Base-by-base conservation (phyloP, 805 yeast genomes). In the Saturnispora bothae region DNA sequence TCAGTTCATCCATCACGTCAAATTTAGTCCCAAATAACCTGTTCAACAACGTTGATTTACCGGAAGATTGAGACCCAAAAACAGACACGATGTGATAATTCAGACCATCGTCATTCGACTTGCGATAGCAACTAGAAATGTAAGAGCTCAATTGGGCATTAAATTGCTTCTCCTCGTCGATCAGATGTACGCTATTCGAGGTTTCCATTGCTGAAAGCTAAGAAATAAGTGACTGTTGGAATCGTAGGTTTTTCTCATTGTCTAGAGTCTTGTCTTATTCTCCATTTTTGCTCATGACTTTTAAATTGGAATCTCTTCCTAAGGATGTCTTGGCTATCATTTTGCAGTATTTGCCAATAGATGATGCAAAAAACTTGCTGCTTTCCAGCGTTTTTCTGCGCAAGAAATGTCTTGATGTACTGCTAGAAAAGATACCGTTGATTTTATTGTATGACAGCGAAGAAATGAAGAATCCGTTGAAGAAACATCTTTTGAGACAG, bases 21-120 rank as follows among this genome's bases (percentile, higher is more conserved):
- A 92, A 92, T 31, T 69, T 61, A 8, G 97, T 92, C 45, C 81
- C 81, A 63, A 92, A 92, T 41, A 92, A 61, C 31, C 76, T 73
- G 61, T 92, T 92, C 50, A 92, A 68, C 42, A 92, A 67, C 1
- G 98, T 92, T 2, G 96, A 85, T 60, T 92, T 92, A 38, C 98
- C 98, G 4, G 96, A 86, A 3, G 94, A 81, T 56, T 92, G 98
- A 1, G 96, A 85, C 4, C 98, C 98, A 65, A 92, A 92, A 28
- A 92, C 98, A 0, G 97, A 79, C 3, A 92, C 83, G 15, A 92
- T 76, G 57, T 92, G 95, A 63, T 89, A 88, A 48, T 79, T 68
- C 40, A 80, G 63, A 0, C 88, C 94, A 12, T 69, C 65, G 31
- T 65, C 65, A 32, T 51, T 50, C 20, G 49, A 43, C 1, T 47